Evolutionary conservation across 176 grass and related monocot genomes (phyloP).

Genomic region (Triticum urartu): DNA sequence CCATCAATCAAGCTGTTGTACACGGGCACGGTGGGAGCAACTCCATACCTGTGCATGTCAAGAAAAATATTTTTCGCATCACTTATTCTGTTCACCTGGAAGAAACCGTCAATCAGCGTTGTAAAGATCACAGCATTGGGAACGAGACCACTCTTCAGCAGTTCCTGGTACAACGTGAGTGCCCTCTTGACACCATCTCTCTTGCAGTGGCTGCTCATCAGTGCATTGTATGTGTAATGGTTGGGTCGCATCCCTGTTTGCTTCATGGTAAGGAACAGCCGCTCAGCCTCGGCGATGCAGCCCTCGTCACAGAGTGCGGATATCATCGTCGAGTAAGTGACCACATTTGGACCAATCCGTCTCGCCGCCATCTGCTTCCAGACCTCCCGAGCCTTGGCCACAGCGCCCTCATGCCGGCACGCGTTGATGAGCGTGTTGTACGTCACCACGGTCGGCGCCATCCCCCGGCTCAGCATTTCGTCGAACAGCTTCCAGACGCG

Average conservation of each 20-base stretch:
- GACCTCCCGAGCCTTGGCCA: conserved; percentile 35
- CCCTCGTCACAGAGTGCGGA: conserved; percentile 46
- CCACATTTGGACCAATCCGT: conserved; percentile 36
- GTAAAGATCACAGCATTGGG: conserved; percentile 48
- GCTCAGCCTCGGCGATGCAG: conserved; percentile 27
- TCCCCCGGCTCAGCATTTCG: conserved; percentile 45
- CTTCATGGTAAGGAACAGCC: conserved; percentile 38
- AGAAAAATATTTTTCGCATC: conserved; percentile 37
- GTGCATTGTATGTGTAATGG: conserved; percentile 50
- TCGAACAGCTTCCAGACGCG: conserved; percentile 46
- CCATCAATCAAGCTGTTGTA: conserved; percentile 55
- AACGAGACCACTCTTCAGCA: conserved; percentile 39
- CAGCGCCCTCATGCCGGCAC: conserved; percentile 31
- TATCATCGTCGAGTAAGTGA: conserved; percentile 55
- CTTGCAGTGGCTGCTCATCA: conserved; percentile 45
- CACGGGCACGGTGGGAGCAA: conserved; percentile 45
- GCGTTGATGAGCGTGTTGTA: conserved; percentile 57
- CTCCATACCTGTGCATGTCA: conserved; percentile 45
- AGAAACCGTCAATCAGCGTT: conserved; percentile 51
- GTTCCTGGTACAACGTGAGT: conserved; percentile 32
- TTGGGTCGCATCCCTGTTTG: conserved; percentile 44
- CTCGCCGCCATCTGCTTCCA: conserved; percentile 43
- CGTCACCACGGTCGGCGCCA: conserved; percentile 45
- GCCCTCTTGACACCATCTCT: conserved; percentile 12
- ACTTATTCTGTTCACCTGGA: conserved; percentile 21